These are phyloP conservation scores for Achaetomiella virescens DNA, from an alignment of 495 filamentous ascomycete genomes.

Conservation along the genomic window DNA sequence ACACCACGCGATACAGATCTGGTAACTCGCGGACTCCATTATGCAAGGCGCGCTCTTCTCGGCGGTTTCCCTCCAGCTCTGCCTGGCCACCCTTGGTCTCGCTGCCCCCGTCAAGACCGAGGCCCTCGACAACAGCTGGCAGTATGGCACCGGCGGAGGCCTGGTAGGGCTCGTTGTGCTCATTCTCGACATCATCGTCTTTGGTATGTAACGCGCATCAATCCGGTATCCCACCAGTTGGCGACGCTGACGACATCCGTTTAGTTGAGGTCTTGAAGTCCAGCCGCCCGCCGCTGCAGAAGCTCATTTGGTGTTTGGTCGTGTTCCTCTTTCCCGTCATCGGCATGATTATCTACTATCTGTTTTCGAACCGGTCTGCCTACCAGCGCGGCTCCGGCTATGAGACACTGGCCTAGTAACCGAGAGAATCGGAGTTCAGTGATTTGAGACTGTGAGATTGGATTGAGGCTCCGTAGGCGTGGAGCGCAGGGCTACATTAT, in stretches of 20 bases:
- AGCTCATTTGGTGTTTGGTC: conserved; percentile 45
- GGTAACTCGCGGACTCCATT: too few species aligned
- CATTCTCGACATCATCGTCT: conserved; percentile 46
- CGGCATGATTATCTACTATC: conserved; percentile 45
- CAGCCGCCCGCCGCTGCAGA: conserved; percentile 39
- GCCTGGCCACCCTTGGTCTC: conserved; percentile 32
- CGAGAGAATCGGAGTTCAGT: too few species aligned
- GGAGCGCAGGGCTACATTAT: too few species aligned
- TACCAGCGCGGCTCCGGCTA: conserved; percentile 38
- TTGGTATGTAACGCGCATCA: conserved; percentile 29
- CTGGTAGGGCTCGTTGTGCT: conserved; percentile 44
- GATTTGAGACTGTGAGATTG: too few species aligned
- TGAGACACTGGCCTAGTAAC: conserved; percentile 34
- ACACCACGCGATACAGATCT: too few species aligned
- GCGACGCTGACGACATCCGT: not conserved
- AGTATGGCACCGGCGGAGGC: conserved; percentile 44
- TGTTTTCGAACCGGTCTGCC: conserved; percentile 47
- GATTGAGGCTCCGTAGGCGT: too few species aligned
- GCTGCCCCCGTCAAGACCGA: conserved; percentile 26
- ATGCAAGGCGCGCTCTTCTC: conserved; percentile 25
- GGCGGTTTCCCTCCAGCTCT: conserved; percentile 36
- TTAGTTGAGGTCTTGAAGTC: conserved; percentile 50
- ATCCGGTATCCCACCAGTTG: not conserved
- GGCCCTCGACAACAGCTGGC: conserved; percentile 26
- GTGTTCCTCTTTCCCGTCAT: conserved; percentile 48